Evolutionary conservation across 768 basidiomycete species (phyloP), one percentile per base, ranked within the genome.

Genomic region (Phlegmacium glaucopus): DNA sequence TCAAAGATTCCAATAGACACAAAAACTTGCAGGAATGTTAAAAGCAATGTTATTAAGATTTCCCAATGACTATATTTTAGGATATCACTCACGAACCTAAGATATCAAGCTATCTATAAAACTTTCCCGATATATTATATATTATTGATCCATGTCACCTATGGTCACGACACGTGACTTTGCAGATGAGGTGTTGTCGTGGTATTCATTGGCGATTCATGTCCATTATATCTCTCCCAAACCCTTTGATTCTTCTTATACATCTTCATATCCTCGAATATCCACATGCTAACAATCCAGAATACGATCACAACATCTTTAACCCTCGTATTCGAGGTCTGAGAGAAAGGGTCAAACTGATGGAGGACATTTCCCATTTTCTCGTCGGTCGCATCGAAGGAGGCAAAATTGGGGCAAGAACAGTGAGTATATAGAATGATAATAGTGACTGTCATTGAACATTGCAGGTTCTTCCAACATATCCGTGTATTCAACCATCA

Each of bases 201-300:
- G n/a, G n/a, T n/a, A n/a, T n/a, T n/a, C n/a, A n/a, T n/a, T n/a
- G n/a, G n/a, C n/a, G n/a, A n/a, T 9, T 27, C 39, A 27, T 32
- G 46, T 9, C 17, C 27, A 13, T 62, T 9, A 52, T 61, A 35
- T 45, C 59, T 13, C 54, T 78, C 1, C 77, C 78, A 6, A 49
- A 65, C 12, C 59, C 72, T n/a, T 64, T 80, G 9, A 57, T 80
- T 11, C 63, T 82, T 10, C 67, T 80, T 8, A 60, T 80, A 7
- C 78, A 80, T 50, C 68, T 80, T 6, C 75, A 80, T 49, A 72
- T 81, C 10, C 64, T 82, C 13, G 66, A 73, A 45, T 79, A 77
- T 56, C 76, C 77, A 1, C 56, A 70, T 13, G 70, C 69, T 0
- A 73, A 78, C 49, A 68, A 70, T 12, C 60, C 74, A 4, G 74